phyloP scores from a whole-genome alignment of 768 basidiomycete species.

The Clitopilus passeckerianus region DNA sequence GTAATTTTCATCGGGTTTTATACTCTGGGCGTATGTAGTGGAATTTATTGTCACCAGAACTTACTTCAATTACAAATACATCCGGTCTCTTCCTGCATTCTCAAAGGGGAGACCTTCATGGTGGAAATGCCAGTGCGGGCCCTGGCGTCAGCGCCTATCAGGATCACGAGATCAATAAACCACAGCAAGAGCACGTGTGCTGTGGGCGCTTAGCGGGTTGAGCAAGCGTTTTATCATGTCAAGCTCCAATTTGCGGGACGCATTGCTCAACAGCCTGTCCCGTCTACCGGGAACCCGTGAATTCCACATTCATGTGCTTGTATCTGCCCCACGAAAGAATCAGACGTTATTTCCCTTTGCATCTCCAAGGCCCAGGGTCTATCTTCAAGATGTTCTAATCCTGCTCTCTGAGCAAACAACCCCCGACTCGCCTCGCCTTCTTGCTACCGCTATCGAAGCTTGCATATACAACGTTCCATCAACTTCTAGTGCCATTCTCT shows the following conservation, averaged over 20 bases:
- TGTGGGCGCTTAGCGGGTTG: neutral
- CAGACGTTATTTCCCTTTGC: slow-evolving; percentile 74
- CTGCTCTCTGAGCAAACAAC: slow-evolving; percentile 62
- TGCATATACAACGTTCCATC: slow-evolving; percentile 68
- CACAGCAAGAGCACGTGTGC: neutral
- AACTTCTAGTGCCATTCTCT: slow-evolving; percentile 69
- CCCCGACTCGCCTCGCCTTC: slow-evolving; percentile 45
- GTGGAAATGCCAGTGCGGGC: too few relatives aligned
- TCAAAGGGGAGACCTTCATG: too few relatives aligned
- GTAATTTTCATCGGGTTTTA: too few relatives aligned
- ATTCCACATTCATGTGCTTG: slow-evolving; percentile 73
- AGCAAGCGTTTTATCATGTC: neutral
- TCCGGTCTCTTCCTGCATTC: too few relatives aligned
- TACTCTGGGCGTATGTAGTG: too few relatives aligned
- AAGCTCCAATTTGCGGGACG: slow-evolving; percentile 44
- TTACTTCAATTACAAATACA: too few relatives aligned
- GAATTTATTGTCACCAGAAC: too few relatives aligned
- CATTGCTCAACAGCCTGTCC: slow-evolving; percentile 51
- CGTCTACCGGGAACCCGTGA: slow-evolving; percentile 60
- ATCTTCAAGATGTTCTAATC: slow-evolving; percentile 73
- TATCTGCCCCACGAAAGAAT: slow-evolving; percentile 63
- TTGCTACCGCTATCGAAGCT: slow-evolving; percentile 80
- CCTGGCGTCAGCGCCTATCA: neutral
- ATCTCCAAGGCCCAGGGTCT: slow-evolving; percentile 55
- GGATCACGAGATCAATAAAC: neutral